Evolutionary conservation across 2,329 filamentous ascomycete species (phyloP).

Genomic region (Penicillium aurantiogriseum): DNA sequence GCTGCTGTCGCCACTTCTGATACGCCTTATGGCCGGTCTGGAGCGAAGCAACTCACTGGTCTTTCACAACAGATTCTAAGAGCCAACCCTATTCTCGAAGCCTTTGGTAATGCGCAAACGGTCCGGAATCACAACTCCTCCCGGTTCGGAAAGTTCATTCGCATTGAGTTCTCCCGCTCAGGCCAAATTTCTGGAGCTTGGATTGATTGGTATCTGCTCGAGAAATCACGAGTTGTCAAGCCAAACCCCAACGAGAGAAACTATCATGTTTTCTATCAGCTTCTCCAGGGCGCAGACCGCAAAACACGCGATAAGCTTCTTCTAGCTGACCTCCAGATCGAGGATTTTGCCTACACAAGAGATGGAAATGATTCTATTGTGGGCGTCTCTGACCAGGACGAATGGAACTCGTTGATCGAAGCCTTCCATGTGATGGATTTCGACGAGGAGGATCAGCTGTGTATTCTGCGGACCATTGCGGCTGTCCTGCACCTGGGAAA

Average conservation of each 20-base stretch:
- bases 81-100: slow-evolving; percentile 95
- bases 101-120: slow-evolving; percentile 97
- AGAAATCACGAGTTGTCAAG: slow-evolving; percentile 95
- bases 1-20: slow-evolving; percentile 90
- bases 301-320: slow-evolving; percentile 74
- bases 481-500: slow-evolving; percentile 93
- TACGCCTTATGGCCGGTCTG: slow-evolving; percentile 59
- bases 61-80: slow-evolving; percentile 94
- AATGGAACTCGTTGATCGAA: slow-evolving; percentile 88
- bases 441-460: slow-evolving; percentile 74
- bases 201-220: slow-evolving; percentile 97
- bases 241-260: slow-evolving; percentile 87
- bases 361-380: slow-evolving; percentile 88
- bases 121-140: slow-evolving; percentile 98
- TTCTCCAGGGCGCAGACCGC: slow-evolving; percentile 77
- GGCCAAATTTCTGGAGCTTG: slow-evolving; percentile 93
- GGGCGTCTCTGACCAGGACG: slow-evolving; percentile 84
- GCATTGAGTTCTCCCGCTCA: slow-evolving; percentile 85
- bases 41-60: slow-evolving; percentile 69
- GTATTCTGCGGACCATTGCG: slow-evolving; percentile 83
- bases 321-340: slow-evolving; percentile 70
- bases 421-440: slow-evolving; percentile 96
- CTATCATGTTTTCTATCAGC: slow-evolving; percentile 96
- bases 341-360: slow-evolving; percentile 88
- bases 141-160: slow-evolving; percentile 96